Evolutionary conservation across 208 protist species (phyloP).

Genomic region (Pavlovales sp.): DNA sequence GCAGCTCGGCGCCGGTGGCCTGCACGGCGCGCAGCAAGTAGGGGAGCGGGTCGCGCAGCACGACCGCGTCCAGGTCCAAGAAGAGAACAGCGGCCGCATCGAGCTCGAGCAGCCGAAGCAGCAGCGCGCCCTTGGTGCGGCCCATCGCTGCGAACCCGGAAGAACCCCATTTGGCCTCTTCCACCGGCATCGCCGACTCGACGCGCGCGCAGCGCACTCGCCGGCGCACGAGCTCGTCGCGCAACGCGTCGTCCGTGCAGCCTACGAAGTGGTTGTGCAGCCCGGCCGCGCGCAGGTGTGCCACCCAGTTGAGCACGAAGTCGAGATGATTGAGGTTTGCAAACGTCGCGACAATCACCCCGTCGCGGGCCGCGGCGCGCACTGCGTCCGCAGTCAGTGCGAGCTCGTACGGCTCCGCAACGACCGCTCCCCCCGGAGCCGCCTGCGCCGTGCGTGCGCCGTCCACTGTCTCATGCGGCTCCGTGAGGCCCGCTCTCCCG

Average conservation of each 20-base stretch:
- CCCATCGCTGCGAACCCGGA: conserved; percentile 18
- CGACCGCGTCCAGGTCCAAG: neutral
- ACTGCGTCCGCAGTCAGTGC: neutral
- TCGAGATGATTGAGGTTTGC: conserved; percentile 1
- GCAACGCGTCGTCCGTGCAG: neutral
- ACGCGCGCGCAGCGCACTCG: neutral
- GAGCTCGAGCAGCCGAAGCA: neutral
- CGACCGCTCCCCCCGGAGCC: no score
- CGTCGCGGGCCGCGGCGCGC: no score
- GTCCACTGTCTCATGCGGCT: no score
- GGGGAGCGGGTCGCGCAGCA: conserved; percentile 13
- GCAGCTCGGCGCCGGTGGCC: neutral
- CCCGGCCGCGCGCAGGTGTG: neutral
- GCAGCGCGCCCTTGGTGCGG: conserved; percentile 19
- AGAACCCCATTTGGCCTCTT: conserved; percentile 14
- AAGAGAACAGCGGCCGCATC: neutral
- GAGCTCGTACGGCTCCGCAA: neutral
- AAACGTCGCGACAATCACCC: neutral
- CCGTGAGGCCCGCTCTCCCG: no score
- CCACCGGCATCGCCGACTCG: neutral
- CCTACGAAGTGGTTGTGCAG: neutral
- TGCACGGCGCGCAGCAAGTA: neutral
- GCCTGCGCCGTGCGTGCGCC: no score
- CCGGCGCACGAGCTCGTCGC: neutral
- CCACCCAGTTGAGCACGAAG: conserved; percentile 31